Evolutionary conservation across 352 stramenopile genomes (phyloP).

Genomic region (Lagenidium giganteum): DNA sequence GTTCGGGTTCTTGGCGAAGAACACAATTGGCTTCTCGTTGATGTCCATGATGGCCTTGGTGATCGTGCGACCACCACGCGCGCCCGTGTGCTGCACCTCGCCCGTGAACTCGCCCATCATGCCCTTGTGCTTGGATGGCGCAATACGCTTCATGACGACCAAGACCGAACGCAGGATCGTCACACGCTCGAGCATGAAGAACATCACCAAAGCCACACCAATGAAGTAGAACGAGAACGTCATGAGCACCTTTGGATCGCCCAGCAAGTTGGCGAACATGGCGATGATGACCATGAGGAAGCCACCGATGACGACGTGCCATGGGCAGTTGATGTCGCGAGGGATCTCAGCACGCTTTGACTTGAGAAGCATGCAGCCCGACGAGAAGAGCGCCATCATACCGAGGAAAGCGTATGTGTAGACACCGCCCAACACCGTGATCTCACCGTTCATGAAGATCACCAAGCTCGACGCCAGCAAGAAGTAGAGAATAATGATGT

Average conservation of each 20-base stretch:
- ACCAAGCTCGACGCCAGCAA: constrained; percentile 57
- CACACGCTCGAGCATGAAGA: constrained; percentile 53
- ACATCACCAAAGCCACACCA: constrained; percentile 30
- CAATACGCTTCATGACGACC: constrained; percentile 25
- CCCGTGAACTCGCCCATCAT: not conserved
- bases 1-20: constrained; percentile 86
- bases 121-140: constrained; percentile 26
- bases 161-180: constrained; percentile 28
- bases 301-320: constrained; percentile 21
- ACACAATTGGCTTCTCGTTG: constrained; percentile 65
- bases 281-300: constrained; percentile 18
- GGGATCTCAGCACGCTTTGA: constrained; percentile 75
- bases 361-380: constrained; percentile 81
- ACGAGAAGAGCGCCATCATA: constrained; percentile 79
- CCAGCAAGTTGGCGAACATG: constrained; percentile 12
- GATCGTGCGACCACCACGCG: constrained; percentile 38
- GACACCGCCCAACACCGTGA: constrained; percentile 64
- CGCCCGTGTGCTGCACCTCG: constrained; percentile 25
- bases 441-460: constrained; percentile 66
- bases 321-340: constrained; percentile 33
- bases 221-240: constrained; percentile 37
- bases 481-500: constrained; percentile 73
- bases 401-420: constrained; percentile 84
- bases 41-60: constrained; percentile 38
- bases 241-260: constrained; percentile 10